Base-by-base conservation (phyloP, 176 grass and related monocot genomes). In the Carex littledalei region DNA sequence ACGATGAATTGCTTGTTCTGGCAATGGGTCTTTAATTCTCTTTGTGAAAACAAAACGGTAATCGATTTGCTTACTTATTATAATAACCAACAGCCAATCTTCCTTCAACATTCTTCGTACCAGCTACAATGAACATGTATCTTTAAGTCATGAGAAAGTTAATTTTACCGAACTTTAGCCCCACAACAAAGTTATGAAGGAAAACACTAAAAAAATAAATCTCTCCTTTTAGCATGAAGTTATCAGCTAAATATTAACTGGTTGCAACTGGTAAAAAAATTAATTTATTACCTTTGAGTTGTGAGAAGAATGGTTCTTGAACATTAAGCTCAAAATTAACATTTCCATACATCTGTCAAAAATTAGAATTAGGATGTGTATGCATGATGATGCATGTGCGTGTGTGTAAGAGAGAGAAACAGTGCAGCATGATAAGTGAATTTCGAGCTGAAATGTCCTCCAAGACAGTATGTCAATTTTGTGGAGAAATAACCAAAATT, bases 271-370 rank as follows among this genome's bases (percentile, higher is more conserved):
- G 4, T 12, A 79, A 32, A 79, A 7, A 79, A 58, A 84, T 52
- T 20, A 67, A 18, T 54, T 63, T 31, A 21, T 53, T 88, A 94
- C 95, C 95, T 89, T 50, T 87, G 71, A 98, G 86, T 64, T 93
- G 92, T 81, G 89, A 93, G 85, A 94, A 98, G 84, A 88, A 98
- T 59, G 95, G 95, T 77, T 98, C 92, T 88, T 93, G 92, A 85
- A 98, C 95, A 90, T 98, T 92, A 60, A 98, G 86, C 79, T 86
- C 89, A 81, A 98, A 93, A 3, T 93, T 81, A 3, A 93, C 88
- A 34, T 79, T 66, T 14, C 81, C 82, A 54, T 90, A 88, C 88
- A 94, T 94, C 89, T 97, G 64, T 3, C 20, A 65, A 43, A 18
- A 53, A 59, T 43, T 35, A 22, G 34, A 65, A 83, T 77, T 10